Evolutionary conservation across 108 stramenopile genomes (phyloP).

Genomic region (Nannochloropsis granulata): DNA sequence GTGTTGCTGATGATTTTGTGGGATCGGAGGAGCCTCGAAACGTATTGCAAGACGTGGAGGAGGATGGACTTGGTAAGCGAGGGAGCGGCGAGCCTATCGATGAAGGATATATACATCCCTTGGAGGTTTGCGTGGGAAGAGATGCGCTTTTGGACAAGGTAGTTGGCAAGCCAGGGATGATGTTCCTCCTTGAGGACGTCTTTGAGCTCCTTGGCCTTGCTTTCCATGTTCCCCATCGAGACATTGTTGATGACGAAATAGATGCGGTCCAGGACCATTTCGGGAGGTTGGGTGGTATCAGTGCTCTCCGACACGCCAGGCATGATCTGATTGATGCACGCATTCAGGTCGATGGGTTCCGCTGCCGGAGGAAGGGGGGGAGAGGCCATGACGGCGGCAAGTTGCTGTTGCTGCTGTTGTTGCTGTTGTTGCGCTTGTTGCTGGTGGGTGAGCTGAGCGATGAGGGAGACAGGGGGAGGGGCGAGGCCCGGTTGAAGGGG

Average conservation of each 20-base stretch:
- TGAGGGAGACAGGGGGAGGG: neutral
- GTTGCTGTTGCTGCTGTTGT: neutral
- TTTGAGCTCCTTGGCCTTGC: conserved; percentile 66
- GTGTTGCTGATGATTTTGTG: conserved; percentile 87
- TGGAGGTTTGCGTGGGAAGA: conserved; percentile 96
- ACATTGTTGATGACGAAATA: conserved; percentile 97
- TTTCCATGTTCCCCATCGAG: conserved; percentile 70
- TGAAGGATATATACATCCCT: conserved; percentile 68
- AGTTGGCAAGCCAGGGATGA: conserved; percentile 92
- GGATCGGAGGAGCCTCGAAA: conserved; percentile 74
- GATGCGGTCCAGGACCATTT: conserved; percentile 68
- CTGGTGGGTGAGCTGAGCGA: neutral
- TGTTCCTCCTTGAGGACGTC: conserved; percentile 48
- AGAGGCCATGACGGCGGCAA: neutral
- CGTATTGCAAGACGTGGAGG: conserved; percentile 71
- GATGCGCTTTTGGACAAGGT: conserved; percentile 92
- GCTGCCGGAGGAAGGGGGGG: neutral
- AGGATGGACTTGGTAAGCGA: conserved; percentile 74
- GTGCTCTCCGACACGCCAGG: conserved; percentile 46
- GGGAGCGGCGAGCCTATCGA: conserved; percentile 79
- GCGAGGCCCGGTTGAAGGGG: neutral
- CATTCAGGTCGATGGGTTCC: neutral
- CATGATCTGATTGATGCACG: conserved; percentile 24
- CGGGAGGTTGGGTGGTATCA: conserved; percentile 55
- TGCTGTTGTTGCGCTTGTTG: neutral